Conservation (phyloP, 2,329 filamentous ascomycete genomes). For the Onygenales sp. region DNA sequence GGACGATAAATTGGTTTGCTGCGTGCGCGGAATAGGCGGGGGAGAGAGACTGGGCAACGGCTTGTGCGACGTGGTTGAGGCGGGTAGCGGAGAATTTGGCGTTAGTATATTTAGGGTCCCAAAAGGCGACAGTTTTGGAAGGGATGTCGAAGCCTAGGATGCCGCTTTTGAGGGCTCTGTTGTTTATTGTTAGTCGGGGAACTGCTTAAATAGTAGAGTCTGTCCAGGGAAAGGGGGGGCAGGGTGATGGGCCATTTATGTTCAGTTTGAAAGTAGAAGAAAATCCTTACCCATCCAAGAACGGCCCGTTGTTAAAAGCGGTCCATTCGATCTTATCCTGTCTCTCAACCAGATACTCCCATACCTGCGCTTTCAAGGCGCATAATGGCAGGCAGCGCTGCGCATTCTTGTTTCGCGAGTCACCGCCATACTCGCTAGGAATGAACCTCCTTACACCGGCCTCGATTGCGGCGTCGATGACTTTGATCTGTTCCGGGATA, state of each 20-base stretch:
- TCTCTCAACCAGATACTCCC: constrained; percentile 11
- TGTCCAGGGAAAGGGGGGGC: too few species aligned
- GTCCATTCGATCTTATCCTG: constrained; percentile 12
- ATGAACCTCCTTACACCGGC: constrained; percentile 6
- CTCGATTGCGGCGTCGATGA: constrained; percentile 7
- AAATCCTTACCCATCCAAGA: constrained; percentile 9
- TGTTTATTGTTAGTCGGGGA: background rate
- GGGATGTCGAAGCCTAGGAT: constrained; percentile 26
- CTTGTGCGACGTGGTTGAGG: constrained; percentile 9
- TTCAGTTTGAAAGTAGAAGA: background rate
- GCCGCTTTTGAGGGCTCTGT: constrained; percentile 6
- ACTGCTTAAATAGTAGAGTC: background rate
- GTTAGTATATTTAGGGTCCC: constrained; percentile 11
- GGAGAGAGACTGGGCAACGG: constrained; percentile 13
- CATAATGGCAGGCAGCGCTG: constrained; percentile 5
- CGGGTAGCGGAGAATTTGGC: constrained; percentile 13
- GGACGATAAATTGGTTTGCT: constrained; percentile 7
- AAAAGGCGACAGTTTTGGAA: constrained; percentile 19
- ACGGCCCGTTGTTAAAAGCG: constrained; percentile 5
- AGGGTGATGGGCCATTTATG: background rate
- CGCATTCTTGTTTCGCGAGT: constrained; percentile 5
- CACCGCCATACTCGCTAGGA: constrained; percentile 4
- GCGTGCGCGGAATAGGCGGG: constrained; percentile 7
- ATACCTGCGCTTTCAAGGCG: constrained; percentile 8
- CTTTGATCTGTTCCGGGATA: background rate